Evolutionary conservation across 1,284 basidiomycete species (phyloP).

Genomic region (Ganoderma sp.): DNA sequence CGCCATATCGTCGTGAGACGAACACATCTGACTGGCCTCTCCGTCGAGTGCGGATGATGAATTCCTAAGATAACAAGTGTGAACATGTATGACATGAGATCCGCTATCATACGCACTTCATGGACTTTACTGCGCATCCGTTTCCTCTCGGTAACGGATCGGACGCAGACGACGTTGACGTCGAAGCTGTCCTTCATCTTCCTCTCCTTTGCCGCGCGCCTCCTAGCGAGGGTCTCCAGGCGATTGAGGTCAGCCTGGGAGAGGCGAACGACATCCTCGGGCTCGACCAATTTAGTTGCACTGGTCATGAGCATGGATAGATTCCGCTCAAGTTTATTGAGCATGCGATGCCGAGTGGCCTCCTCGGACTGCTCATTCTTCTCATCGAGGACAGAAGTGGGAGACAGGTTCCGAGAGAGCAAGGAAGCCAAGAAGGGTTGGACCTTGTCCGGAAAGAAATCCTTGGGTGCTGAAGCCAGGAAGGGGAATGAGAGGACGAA

Average conservation of each 20-base stretch:
- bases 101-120: constrained; percentile 59
- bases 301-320: constrained; percentile 81
- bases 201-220: constrained; percentile 55
- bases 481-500: constrained; percentile 95
- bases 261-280: constrained; percentile 88
- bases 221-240: constrained; percentile 71
- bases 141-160: constrained; percentile 81
- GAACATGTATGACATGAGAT: constrained; percentile 17
- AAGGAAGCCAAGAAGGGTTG: constrained; percentile 90
- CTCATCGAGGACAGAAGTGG: constrained; percentile 67
- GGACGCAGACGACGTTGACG: constrained; percentile 88
- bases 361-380: constrained; percentile 61
- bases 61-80: constrained; percentile 69
- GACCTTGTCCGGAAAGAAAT: constrained; percentile 91
- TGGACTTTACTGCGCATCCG: constrained; percentile 83
- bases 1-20: constrained; percentile 93
- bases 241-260: constrained; percentile 81
- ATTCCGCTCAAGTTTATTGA: constrained; percentile 83
- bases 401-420: constrained; percentile 77
- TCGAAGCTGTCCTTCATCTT: constrained; percentile 70
- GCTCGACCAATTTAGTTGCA: constrained; percentile 80
- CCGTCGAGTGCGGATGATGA: constrained; percentile 88
- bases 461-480: constrained; percentile 81
- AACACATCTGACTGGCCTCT: constrained; percentile 77
- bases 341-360: constrained; percentile 48